phyloP scores from a whole-genome alignment of 306 rosid species.

The Trichosanthes truncata region DNA sequence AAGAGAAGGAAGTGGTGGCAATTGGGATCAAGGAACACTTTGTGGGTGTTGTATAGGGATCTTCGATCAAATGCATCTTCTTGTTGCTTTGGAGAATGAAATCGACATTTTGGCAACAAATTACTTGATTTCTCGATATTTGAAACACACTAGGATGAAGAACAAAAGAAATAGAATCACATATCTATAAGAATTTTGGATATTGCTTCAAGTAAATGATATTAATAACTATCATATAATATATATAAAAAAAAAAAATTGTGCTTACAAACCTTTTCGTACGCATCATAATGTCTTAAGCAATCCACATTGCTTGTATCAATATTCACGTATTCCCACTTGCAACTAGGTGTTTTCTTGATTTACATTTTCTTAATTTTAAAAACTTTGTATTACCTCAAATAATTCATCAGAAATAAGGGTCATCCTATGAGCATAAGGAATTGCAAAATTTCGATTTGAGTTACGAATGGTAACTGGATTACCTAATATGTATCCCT shows the following conservation, averaged over 20 bases:
- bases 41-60: background rate
- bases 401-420: slow-evolving; percentile 57
- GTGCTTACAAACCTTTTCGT: slow-evolving; percentile 10
- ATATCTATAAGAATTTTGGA: no score
- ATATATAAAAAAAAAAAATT: no score
- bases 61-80: background rate
- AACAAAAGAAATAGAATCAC: no score
- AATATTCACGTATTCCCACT: slow-evolving; percentile 24
- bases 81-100: background rate
- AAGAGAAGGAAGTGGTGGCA: background rate
- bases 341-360: no score
- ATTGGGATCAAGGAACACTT: background rate
- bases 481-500: slow-evolving; percentile 65
- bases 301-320: slow-evolving; percentile 30
- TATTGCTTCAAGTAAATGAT: background rate
- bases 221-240: background rate
- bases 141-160: background rate
- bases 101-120: background rate
- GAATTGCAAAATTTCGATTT: slow-evolving; percentile 12
- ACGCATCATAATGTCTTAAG: slow-evolving; percentile 14
- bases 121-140: background rate
- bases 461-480: slow-evolving; percentile 13
- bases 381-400: slow-evolving; percentile 11
- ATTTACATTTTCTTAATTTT: no score
- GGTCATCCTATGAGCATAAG: slow-evolving; percentile 49